These are phyloP conservation scores for Zasmidium angulare DNA, from an alignment of 2,329 filamentous ascomycete species.

Conservation along the genomic window DNA sequence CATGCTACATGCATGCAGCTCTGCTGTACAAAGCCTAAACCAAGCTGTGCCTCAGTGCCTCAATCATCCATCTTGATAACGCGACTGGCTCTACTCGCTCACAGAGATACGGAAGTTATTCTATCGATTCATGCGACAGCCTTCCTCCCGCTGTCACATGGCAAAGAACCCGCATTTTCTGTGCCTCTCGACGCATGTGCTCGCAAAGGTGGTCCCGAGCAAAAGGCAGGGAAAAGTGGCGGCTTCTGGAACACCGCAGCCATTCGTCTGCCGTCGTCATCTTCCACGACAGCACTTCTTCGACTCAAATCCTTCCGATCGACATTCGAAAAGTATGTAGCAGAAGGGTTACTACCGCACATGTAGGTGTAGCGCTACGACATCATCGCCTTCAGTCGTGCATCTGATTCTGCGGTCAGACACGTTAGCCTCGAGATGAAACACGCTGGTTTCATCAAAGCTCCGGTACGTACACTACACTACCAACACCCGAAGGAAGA, in stretches of 20 bases:
- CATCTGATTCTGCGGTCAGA: too few species aligned
- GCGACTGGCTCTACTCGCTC: background rate
- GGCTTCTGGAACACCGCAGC: background rate
- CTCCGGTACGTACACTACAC: background rate
- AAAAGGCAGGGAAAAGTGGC: background rate
- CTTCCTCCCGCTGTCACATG: background rate
- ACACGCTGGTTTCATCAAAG: background rate
- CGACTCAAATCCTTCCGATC: too few species aligned
- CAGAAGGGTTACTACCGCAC: too few species aligned
- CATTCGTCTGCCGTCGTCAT: background rate
- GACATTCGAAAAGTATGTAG: too few species aligned
- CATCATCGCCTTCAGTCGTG: background rate
- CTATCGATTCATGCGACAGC: background rate
- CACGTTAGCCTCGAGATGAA: background rate
- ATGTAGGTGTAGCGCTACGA: background rate
- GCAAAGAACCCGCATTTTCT: too few species aligned
- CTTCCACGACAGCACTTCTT: background rate
- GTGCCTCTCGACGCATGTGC: too few species aligned
- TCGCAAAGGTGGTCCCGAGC: background rate
- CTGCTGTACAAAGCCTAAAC: background rate
- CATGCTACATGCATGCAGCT: background rate
- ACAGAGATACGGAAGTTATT: background rate
- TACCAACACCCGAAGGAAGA: background rate
- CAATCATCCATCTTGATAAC: background rate
- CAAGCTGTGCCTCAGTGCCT: background rate